Evolutionary conservation across 257 asterid species (phyloP).

Genomic region (Cruciata laevipes): DNA sequence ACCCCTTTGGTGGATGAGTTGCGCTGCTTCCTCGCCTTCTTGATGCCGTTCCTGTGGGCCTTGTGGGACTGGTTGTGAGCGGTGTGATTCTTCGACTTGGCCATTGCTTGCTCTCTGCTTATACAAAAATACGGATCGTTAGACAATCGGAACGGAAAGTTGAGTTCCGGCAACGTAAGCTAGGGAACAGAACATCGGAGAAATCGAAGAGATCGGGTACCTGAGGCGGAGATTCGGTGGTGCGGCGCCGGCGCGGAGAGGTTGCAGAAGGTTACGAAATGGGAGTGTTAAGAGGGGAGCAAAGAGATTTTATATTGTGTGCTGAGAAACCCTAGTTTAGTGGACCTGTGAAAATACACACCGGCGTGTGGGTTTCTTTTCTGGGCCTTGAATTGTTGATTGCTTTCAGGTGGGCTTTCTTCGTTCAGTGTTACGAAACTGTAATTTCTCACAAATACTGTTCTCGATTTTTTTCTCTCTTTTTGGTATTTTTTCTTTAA

Average conservation of each 20-base stretch:
- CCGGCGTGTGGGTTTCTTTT: background rate
- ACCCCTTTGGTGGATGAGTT: constrained; percentile 85
- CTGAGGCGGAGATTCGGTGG: background rate
- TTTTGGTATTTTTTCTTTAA: too few relatives aligned
- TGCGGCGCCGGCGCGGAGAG: background rate
- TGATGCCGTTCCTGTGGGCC: constrained; percentile 86
- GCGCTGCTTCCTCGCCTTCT: constrained; percentile 75
- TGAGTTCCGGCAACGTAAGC: background rate
- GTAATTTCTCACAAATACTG: too few relatives aligned
- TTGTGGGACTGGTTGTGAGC: constrained; percentile 87
- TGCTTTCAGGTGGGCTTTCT: too few relatives aligned
- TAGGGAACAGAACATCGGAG: background rate
- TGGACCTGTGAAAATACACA: background rate
- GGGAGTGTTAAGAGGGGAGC: background rate
- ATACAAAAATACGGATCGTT: background rate
- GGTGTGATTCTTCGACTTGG: constrained; percentile 90
- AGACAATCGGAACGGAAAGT: background rate
- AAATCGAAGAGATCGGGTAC: background rate
- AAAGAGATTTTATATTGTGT: background rate
- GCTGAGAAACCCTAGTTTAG: background rate
- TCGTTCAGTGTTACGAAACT: too few relatives aligned
- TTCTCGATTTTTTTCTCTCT: too few relatives aligned
- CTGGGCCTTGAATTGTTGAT: background rate
- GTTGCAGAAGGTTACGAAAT: background rate
- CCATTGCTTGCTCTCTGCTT: constrained; percentile 39